These are phyloP conservation scores for Cutaneotrichosporon sp. DNA, from an alignment of 1,284 basidiomycete genomes.

Conservation along the genomic window DNA sequence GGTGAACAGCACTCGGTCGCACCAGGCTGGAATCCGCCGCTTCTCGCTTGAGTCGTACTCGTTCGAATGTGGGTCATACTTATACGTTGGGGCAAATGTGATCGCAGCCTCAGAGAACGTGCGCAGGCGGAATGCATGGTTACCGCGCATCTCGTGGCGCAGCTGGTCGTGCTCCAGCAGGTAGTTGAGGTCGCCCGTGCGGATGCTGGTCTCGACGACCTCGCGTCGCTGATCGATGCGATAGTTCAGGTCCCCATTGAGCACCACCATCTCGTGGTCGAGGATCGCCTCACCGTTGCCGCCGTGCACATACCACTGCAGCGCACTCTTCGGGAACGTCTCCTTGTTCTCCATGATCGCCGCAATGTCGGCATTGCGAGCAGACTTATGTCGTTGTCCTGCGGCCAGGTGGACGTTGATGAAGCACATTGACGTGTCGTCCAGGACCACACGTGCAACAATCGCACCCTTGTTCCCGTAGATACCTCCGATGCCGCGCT, in stretches of 20 bases:
- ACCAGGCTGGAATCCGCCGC: constrained; percentile 87
- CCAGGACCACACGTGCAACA: constrained; percentile 80
- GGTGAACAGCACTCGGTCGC: constrained; percentile 82
- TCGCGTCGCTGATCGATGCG: constrained; percentile 89
- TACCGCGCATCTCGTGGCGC: constrained; percentile 77
- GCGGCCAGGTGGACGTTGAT: constrained; percentile 96
- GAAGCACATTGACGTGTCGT: constrained; percentile 88
- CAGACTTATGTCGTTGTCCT: constrained; percentile 76
- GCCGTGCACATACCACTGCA: constrained; percentile 75
- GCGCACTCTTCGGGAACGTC: constrained; percentile 62
- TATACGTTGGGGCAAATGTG: constrained; percentile 87
- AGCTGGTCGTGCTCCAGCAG: constrained; percentile 85
- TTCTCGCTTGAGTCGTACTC: constrained; percentile 89
- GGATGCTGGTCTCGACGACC: constrained; percentile 67
- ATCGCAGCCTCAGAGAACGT: constrained; percentile 79
- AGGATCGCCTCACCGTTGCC: constrained; percentile 92
- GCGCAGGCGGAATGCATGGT: constrained; percentile 80
- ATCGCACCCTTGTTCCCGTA: constrained; percentile 99
- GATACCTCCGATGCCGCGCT: constrained; percentile 81
- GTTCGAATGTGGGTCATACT: constrained; percentile 77
- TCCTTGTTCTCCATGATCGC: constrained; percentile 78
- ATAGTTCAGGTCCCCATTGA: constrained; percentile 69
- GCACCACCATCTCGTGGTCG: constrained; percentile 91
- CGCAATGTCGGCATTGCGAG: constrained; percentile 81
- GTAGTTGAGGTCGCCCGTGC: constrained; percentile 63